phyloP scores from a whole-genome alignment of 2,329 filamentous ascomycete genomes.

The Pseudogymnoascus verrucosus region DNA sequence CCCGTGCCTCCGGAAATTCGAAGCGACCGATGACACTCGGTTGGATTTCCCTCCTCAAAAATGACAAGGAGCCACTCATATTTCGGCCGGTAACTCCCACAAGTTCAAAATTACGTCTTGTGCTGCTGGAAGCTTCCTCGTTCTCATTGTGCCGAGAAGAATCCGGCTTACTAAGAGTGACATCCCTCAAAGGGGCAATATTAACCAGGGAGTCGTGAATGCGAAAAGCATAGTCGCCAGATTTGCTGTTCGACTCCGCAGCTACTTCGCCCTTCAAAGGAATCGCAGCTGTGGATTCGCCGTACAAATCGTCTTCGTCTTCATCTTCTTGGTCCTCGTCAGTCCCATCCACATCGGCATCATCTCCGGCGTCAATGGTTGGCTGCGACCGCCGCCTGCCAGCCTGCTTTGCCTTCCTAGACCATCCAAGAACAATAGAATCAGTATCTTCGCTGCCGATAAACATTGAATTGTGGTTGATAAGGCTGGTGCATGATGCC shows the following conservation, averaged over 20 bases:
- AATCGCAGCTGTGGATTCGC: slow-evolving; percentile 39
- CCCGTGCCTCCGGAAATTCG: slow-evolving; percentile 63
- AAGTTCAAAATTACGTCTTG: slow-evolving; percentile 49
- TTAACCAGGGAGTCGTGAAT: slow-evolving; percentile 70
- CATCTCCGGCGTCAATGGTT: slow-evolving; percentile 45
- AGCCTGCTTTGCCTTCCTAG: slow-evolving; percentile 51
- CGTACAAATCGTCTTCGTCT: slow-evolving; percentile 53
- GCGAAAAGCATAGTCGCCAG: slow-evolving; percentile 63
- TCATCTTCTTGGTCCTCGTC: slow-evolving; percentile 47
- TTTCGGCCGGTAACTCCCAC: slow-evolving; percentile 56
- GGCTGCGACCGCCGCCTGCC: slow-evolving; percentile 57
- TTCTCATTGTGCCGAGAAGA: slow-evolving; percentile 39
- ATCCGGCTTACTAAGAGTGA: slow-evolving; percentile 57
- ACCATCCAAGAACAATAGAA: slow-evolving; percentile 75
- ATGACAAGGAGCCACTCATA: slow-evolving; percentile 60
- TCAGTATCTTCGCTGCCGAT: slow-evolving; percentile 78
- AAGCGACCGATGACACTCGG: slow-evolving; percentile 63
- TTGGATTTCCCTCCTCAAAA: slow-evolving; percentile 71
- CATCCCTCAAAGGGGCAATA: slow-evolving; percentile 69
- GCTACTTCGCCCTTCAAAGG: slow-evolving; percentile 31
- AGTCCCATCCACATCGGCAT: slow-evolving; percentile 37
- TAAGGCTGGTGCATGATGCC: slow-evolving; percentile 60
- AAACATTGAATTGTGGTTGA: slow-evolving; percentile 67
- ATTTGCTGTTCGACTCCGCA: slow-evolving; percentile 34
- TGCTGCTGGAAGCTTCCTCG: slow-evolving; percentile 36